Percentiles rank a stretch among this genome's conserved stretches.
These are phyloP conservation scores for Heliamphora ciliata DNA, from an alignment of 179 eudicot genomes.

Conservation along the genomic window DNA sequence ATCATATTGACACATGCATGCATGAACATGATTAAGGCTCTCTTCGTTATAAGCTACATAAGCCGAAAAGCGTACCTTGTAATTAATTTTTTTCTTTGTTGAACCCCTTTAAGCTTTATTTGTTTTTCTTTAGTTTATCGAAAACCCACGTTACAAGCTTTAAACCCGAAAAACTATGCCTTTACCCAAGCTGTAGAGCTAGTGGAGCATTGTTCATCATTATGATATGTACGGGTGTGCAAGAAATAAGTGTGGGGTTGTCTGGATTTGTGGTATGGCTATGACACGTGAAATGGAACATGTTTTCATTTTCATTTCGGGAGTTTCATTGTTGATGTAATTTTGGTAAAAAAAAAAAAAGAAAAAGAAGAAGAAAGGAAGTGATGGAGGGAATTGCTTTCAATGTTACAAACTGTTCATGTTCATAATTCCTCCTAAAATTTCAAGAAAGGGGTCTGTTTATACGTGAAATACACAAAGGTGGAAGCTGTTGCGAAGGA, in stretches of 20 bases:
- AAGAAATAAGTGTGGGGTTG: slow-evolving; percentile 10
- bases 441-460: not conserved
- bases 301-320: slow-evolving; percentile 10
- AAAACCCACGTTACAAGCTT: slow-evolving; percentile 5
- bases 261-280: slow-evolving; percentile 5
- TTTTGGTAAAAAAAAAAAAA: no score
- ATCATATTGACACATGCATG: slow-evolving; percentile 8
- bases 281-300: slow-evolving; percentile 11
- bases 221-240: slow-evolving; percentile 13
- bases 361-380: not conserved
- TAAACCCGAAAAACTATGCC: not conserved
- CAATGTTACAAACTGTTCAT: not conserved
- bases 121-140: no score
- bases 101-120: no score
- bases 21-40: slow-evolving; percentile 10
- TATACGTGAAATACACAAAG: not conserved
- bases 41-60: slow-evolving; percentile 8
- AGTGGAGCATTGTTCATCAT: slow-evolving; percentile 11
- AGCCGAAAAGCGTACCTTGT: slow-evolving; percentile 10
- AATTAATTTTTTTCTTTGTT: slow-evolving; percentile 6
- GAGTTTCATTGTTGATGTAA: not conserved
- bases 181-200: not conserved
- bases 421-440: slow-evolving; percentile 5
- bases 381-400: slow-evolving; percentile 8
- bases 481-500: not conserved